A percentile compares a stretch with the other conserved stretches of the same genome.
Evolutionary conservation across 768 basidiomycete species (phyloP).

Genomic region (Flagelloscypha sp.): DNA sequence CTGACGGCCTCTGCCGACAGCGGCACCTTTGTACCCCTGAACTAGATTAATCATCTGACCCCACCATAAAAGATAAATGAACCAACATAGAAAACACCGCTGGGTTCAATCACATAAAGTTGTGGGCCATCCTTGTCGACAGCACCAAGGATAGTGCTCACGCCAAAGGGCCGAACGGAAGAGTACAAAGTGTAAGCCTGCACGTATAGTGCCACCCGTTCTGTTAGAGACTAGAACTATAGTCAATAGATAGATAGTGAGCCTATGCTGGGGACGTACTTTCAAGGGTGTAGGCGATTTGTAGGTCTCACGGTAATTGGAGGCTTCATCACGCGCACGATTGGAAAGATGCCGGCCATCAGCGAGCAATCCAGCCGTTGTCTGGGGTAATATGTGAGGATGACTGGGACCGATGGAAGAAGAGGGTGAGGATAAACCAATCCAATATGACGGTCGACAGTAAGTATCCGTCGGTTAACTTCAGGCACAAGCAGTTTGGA

Average conservation of each 20-base stretch:
- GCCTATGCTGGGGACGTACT: constrained; percentile 32
- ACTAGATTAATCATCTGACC: constrained; percentile 1
- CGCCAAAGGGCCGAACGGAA: constrained; percentile 94
- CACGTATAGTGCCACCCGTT: constrained; percentile 81
- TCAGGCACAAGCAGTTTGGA: constrained; percentile 93
- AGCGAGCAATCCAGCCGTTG: constrained; percentile 87
- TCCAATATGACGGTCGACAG: constrained; percentile 89
- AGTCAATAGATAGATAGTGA: constrained; percentile 15
- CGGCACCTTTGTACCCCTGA: constrained; percentile 91
- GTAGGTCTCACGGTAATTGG: constrained; percentile 64
- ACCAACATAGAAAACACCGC: constrained; percentile 82
- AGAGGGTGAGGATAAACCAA: constrained; percentile 38
- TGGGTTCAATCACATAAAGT: constrained; percentile 89
- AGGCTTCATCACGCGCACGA: constrained; percentile 77
- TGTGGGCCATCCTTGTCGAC: constrained; percentile 84
- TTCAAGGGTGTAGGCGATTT: constrained; percentile 70
- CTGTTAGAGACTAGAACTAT: constrained; percentile 46
- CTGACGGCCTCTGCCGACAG: constrained; percentile 97
- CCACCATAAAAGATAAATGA: neutral
- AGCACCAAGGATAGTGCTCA: constrained; percentile 84
- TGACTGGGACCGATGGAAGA: too few species aligned
- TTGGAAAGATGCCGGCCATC: constrained; percentile 86
- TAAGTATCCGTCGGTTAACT: constrained; percentile 88
- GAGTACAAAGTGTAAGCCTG: constrained; percentile 98
- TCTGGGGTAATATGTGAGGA: constrained; percentile 36